phyloP scores from a whole-genome alignment of 805 yeast species.

The Candida berthetii region DNA sequence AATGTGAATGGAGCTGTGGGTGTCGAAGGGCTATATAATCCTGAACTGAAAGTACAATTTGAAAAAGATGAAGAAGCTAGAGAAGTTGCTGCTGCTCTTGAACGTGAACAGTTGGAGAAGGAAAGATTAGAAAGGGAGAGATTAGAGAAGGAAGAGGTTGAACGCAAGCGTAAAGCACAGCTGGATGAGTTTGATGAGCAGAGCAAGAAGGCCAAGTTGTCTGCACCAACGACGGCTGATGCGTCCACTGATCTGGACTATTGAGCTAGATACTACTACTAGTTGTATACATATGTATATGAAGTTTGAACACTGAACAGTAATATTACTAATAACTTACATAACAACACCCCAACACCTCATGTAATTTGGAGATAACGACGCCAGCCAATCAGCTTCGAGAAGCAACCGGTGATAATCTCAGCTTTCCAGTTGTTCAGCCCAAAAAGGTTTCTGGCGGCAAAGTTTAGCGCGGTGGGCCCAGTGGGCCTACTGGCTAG shows the following conservation, averaged over 20 bases:
- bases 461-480: no score
- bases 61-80: slow-evolving; percentile 7
- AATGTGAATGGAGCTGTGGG: slow-evolving; percentile 29
- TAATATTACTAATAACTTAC: no score
- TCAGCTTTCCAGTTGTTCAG: no score
- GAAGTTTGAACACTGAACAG: no score
- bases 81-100: slow-evolving; percentile 7
- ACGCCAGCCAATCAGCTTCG: no score
- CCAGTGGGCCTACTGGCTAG: no score
- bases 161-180: slow-evolving; percentile 14
- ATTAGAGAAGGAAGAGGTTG: slow-evolving; percentile 3
- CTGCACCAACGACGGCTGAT: slow-evolving; percentile 1
- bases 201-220: slow-evolving; percentile 10
- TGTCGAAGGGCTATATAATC: slow-evolving; percentile 31
- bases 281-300: no score
- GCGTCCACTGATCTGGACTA: slow-evolving; percentile 11
- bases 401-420: no score
- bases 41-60: slow-evolving; percentile 11
- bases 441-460: no score
- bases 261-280: slow-evolving; percentile 3
- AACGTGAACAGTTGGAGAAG: neutral
- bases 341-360: no score
- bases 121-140: neutral
- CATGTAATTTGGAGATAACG: no score
- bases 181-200: slow-evolving; percentile 13